These are phyloP conservation scores for Verticillium alfalfae DNA, from an alignment of 2,329 filamentous ascomycete genomes.

Conservation along the genomic window DNA sequence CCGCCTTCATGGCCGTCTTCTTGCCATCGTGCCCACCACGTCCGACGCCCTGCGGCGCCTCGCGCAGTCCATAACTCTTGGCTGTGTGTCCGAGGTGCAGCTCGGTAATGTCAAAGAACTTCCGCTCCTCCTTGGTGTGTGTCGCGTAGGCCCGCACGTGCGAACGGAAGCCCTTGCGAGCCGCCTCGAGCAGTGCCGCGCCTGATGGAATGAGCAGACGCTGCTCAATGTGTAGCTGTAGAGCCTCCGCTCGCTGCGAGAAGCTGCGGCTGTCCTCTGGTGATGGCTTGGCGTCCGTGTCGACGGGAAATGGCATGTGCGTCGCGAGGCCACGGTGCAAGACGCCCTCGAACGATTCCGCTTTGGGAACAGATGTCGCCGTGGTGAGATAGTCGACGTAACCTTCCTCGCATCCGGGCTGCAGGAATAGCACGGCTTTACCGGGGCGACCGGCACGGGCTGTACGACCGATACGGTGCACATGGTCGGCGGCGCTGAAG, in stretches of 20 bases:
- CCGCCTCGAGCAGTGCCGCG: conserved; percentile 70
- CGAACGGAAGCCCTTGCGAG: conserved; percentile 80
- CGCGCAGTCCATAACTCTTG: conserved; percentile 86
- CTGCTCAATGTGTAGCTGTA: conserved; percentile 57
- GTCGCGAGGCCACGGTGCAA: conserved; percentile 61
- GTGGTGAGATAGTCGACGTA: conserved; percentile 70
- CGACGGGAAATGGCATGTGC: conserved; percentile 61
- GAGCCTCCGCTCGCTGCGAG: conserved; percentile 42
- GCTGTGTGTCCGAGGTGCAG: conserved; percentile 89
- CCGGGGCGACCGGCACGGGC: conserved; percentile 87
- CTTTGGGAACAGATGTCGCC: conserved; percentile 36
- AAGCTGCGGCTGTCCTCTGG: conserved; percentile 38
- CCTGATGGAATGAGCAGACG: conserved; percentile 34
- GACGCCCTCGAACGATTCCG: conserved; percentile 47
- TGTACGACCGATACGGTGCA: conserved; percentile 91
- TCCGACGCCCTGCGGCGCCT: conserved; percentile 80
- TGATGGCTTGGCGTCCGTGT: conserved; percentile 50
- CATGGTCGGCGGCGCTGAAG: conserved; percentile 87
- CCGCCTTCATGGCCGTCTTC: conserved; percentile 31
- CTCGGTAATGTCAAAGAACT: conserved; percentile 85
- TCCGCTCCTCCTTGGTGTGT: conserved; percentile 77
- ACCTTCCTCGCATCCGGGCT: conserved; percentile 85
- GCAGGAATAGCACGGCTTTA: conserved; percentile 81
- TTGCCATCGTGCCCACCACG: conserved; percentile 44
- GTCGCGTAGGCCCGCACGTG: conserved; percentile 94